phyloP scores from a whole-genome alignment of 2,329 filamentous ascomycete genomes.

The Sarocladiaceae sp. region DNA sequence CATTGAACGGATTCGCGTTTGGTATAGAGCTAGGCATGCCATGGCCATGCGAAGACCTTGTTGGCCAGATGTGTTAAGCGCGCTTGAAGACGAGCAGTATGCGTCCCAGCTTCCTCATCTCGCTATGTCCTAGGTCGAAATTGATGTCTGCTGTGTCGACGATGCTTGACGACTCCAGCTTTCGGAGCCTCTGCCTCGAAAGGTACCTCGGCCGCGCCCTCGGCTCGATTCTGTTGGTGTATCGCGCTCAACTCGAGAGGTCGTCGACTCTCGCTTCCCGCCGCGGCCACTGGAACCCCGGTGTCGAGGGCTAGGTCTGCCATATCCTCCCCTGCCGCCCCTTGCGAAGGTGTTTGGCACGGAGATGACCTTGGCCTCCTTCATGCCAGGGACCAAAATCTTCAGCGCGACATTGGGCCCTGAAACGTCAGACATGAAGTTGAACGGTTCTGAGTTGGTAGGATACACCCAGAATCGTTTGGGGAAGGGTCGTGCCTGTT shows the following conservation, averaged over 20 bases:
- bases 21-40: neutral
- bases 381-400: slow-evolving; percentile 39
- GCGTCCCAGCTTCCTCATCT: neutral
- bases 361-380: slow-evolving; percentile 31
- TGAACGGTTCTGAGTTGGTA: slow-evolving; percentile 28
- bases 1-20: neutral
- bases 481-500: slow-evolving; percentile 51
- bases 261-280: slow-evolving; percentile 29
- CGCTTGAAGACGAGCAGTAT: neutral
- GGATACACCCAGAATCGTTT: slow-evolving; percentile 43
- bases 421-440: slow-evolving; percentile 26
- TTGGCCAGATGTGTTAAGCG: no score
- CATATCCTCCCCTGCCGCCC: slow-evolving; percentile 23
- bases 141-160: neutral
- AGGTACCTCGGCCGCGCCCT: slow-evolving; percentile 32
- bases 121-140: neutral
- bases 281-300: slow-evolving; percentile 21
- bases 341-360: slow-evolving; percentile 30
- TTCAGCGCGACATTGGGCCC: slow-evolving; percentile 30
- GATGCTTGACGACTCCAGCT: slow-evolving; percentile 32
- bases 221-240: slow-evolving; percentile 18
- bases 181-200: slow-evolving; percentile 35
- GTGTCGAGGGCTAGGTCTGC: slow-evolving; percentile 21
- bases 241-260: slow-evolving; percentile 16
- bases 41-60: no score